Base-by-base conservation (phyloP, 345 rosid species). In the Aurinia saxatilis region DNA sequence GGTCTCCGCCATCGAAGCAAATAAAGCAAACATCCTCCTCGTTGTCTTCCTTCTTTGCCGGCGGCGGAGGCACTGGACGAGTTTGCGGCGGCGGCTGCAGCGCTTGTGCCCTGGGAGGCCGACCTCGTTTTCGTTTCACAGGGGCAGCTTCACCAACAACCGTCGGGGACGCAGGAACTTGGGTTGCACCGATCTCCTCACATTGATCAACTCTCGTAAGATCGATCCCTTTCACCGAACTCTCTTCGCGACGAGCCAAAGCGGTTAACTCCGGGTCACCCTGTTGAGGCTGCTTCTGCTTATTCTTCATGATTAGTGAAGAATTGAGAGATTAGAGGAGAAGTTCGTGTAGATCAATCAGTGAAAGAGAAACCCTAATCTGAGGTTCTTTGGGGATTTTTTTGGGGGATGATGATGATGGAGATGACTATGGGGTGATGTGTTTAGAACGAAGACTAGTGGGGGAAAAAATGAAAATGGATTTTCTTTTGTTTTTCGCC, bases 21-120 rank as follows among this genome's bases (percentile, higher is more conserved):
- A 95, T 90, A 56, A 95, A 95, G 57, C 99, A 95, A 63, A 95
- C 99, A 57, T 95, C 99, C 53, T 95, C 99, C 59, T 90, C 99
- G 27, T 86, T 88, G 10, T 67, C 78, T 8, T 77, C 70, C 78
- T 57, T 79, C 65, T 61, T 70, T 63, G 29, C 60, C 17, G 41
- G 57, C 10, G 62, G 70, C 46, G 42, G 72, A 1, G 74, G 62
- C 10, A 69, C 50, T 29, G 65, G 42, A 31, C 42, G 66, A 56
- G 55, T 25, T 6, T 55, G 34, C 15, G 62, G 34, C 15, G 62
- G 34, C 52, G 52, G 41, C 44, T 31, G 44, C 48, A 68, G 61
- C 56, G 47, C 61, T 21, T 53, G 78, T 59, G 49, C 46, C 60
- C 68, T 80, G 5, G 92, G 87, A 39, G 95, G 96, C 54, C 98